Base-by-base conservation (phyloP, 1,284 basidiomycete species). In the Leccinum glutinopallens region DNA sequence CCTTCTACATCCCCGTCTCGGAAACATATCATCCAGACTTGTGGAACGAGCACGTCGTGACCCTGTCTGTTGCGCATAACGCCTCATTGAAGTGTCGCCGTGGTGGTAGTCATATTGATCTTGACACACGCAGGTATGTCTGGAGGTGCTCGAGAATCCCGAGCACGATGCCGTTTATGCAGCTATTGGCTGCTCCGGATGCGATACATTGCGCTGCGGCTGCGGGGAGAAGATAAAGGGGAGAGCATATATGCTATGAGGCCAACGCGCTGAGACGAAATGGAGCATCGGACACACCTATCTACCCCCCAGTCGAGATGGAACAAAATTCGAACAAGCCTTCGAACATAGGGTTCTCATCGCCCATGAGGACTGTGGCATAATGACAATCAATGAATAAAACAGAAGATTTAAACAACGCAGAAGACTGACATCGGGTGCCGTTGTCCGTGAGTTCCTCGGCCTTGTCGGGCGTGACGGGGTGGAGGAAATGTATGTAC, bases 71-170 rank as follows among this genome's bases (percentile, higher is more conserved):
- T 29, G 94, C 96, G 78, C 98, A 98, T 81, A 99, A 99, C 1
- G 97, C 97, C 76, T 99, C 97, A 73, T 99, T 97, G 41, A 99
- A 97, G 19, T 97, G 74, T 99, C 97, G 7, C 97, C 97, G 72
- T 99, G 97, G 76, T 98, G 97, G 63, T 96, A 95, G 78, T 99
- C 97, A 99, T 97, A 78, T 99, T 97, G 75, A 99, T 93, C 78
- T 99, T 25, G 25, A 99, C 2, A 99, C 96, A 63, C 97, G 91
- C 0, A 93, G 87, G 73, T 87, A 89, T 59, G 81, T 87, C 70
- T 93, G 86, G 13, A 97, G 81, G 13, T 97, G 87, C 78, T 97
- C 95, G 51, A 97, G 84, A 55, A 96, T 95, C 32, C 88, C 89
- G 53, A 97, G 87, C 1, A 97, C 94, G 74, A 97, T 97, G 76